phyloP scores from a whole-genome alignment of 169 alveolate genomes.

The Cryptosporidium tyzzeri region DNA sequence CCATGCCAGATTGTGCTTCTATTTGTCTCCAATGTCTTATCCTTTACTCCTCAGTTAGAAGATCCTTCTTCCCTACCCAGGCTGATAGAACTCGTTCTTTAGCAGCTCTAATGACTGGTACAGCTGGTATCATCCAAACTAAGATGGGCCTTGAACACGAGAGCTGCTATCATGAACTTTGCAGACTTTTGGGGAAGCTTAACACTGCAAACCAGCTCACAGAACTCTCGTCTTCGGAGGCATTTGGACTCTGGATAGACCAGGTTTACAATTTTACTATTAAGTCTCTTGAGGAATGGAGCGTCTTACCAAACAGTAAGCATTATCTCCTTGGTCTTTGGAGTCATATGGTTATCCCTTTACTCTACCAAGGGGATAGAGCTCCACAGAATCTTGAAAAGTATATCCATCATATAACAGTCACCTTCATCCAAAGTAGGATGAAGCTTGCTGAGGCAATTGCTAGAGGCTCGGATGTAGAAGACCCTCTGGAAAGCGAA shows the following conservation, averaged over 20 bases:
- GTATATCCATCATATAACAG: slow-evolving; percentile 81
- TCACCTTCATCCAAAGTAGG: slow-evolving; percentile 83
- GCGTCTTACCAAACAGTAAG: slow-evolving; percentile 89
- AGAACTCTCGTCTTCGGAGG: slow-evolving; percentile 75
- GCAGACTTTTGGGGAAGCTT: slow-evolving; percentile 91
- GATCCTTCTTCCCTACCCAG: slow-evolving; percentile 90
- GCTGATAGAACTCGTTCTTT: slow-evolving; percentile 87
- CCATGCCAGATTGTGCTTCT: slow-evolving; percentile 86
- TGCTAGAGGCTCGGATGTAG: slow-evolving; percentile 79
- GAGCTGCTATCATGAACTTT: slow-evolving; percentile 91
- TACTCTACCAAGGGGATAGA: slow-evolving; percentile 85
- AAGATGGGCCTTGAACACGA: slow-evolving; percentile 90
- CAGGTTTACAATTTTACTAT: slow-evolving; percentile 89
- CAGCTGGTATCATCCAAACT: slow-evolving; percentile 87
- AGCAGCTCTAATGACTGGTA: slow-evolving; percentile 89
- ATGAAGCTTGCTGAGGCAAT: slow-evolving; percentile 85
- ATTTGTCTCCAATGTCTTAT: slow-evolving; percentile 89
- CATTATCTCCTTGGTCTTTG: slow-evolving; percentile 93
- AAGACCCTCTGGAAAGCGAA: slow-evolving; percentile 80
- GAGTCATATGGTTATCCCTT: slow-evolving; percentile 92
- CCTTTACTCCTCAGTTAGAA: slow-evolving; percentile 88
- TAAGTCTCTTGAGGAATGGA: slow-evolving; percentile 90
- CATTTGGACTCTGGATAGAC: slow-evolving; percentile 91
- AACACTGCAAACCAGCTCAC: slow-evolving; percentile 91
- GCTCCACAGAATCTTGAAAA: slow-evolving; percentile 86